Base-by-base conservation (phyloP, 805 yeast species). In the Wickerhamiella nectarea region DNA sequence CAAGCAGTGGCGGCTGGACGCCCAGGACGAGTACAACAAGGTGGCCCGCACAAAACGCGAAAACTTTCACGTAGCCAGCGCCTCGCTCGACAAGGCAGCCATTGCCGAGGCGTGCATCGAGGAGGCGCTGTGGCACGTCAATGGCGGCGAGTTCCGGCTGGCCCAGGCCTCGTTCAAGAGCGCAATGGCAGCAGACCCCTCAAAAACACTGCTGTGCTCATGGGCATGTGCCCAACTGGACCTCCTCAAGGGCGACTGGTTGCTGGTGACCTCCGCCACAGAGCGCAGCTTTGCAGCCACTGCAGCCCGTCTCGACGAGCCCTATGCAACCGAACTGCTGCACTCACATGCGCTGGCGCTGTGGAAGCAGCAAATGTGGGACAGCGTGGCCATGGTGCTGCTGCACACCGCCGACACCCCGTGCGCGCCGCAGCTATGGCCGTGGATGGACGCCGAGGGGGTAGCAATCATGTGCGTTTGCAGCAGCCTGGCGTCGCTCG, bases 91-190 rank as follows among this genome's bases (percentile, higher is more conserved):
- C 25, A 15, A n/a, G n/a, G 8, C 9, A 3, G 15, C 5, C 11
- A 38, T 43, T 9, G 46, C 38, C 21, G 24, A 31, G n/a, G 37
- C 42, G 8, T 31, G 42, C 6, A 31, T 43, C 20, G 15, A 37
- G 14, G 41, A 37, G 42, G 46, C 38, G 15, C 19, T 34, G 11
- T 33, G 39, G 38, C 38, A 37, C 36, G 17, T 25, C 12, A 20
- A 35, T 12, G 42, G 38, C 6, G 46, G 46, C 38, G 38, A 33
- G 18, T 43, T 22, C 24, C 37, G 46, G 26, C 29, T 20, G 26
- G 46, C 46, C 20, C 46, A 37, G 22, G 28, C 36, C 6, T 15
- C 24, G 22, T 34, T 37, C 39, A 20, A 34, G 34, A 25, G 36
- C 15, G 46, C 43, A 4, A 22, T 19, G 9, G 19, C 15, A 14